Evolutionary conservation across 192 early-diverging fungal species (phyloP), one percentile per base, ranked within the genome.

Genomic region (Backusella liffmaniae): DNA sequence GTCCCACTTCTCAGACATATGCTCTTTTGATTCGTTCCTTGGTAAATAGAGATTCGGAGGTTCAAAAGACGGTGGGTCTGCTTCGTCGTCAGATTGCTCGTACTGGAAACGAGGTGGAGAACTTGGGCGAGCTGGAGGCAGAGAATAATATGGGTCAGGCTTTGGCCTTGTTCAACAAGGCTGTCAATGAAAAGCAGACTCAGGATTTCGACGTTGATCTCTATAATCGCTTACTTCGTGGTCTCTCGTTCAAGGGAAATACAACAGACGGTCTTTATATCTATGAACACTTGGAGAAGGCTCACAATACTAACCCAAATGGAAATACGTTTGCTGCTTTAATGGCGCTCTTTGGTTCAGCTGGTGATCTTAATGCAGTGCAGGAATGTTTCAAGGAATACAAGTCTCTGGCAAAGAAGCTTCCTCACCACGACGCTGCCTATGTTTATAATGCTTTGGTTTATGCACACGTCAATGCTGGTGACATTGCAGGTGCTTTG

Each of bases 241-340:
- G 53, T 18, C 46, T 83, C 0, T 73, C 82, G 0, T 67, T 72
- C 51, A 49, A 73, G 26, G 78, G 75, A 5, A 80, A 80, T 34
- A 80, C 72, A 0, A 18, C 72, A 13, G 79, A 77, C 39, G 82
- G 76, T 3, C 59, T 83, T 4, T 80, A 73, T 46, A 79, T 83
- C 8, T 80, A 77, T 72, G 76, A 80, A 4, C 78, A 83, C 4
- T 32, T 83, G 13, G 78, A 83, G 39, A 51, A 59, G 62, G 76
- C 72, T 21, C 59, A 41, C 26, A 77, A 74, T 21, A 46, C 65
- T 49, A 79, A 74, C 74, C 84, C 87, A n/a, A 87, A 88, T 72
- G 76, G 85, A 23, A 77, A 74, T 21, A 90, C 89, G 5, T 90
- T 87, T 78, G 86, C 82, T n/a, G 82, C 85, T 1, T 73, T 90